Conservation (phyloP, 495 filamentous ascomycete genomes). For the Alectoria sarmentosa region DNA sequence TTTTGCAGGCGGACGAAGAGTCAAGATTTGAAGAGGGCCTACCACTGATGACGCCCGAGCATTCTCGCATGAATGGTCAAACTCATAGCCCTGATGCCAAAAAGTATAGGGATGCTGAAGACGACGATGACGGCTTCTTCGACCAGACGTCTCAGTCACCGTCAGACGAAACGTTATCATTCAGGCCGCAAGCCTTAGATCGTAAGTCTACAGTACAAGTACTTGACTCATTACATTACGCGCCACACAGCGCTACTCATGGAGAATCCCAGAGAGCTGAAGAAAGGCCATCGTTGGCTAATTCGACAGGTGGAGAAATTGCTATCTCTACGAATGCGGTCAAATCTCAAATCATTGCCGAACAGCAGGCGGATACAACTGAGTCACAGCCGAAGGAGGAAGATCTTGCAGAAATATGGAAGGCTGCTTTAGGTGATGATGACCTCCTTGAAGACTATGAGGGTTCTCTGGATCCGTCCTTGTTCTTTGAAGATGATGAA, state of each 20-base stretch:
- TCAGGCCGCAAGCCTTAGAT: slow-evolving; percentile 31
- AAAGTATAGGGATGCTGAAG: not conserved
- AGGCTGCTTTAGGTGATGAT: slow-evolving; percentile 71
- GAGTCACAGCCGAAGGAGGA: slow-evolving; percentile 37
- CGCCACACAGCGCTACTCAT: slow-evolving; percentile 8
- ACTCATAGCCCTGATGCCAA: slow-evolving; percentile 24
- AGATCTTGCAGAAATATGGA: slow-evolving; percentile 75
- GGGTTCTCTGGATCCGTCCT: slow-evolving; percentile 42
- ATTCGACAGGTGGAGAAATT: slow-evolving; percentile 7
- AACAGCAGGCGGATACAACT: slow-evolving; percentile 22
- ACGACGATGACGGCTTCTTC: slow-evolving; percentile 30
- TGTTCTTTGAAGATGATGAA: slow-evolving; percentile 62
- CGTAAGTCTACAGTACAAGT: slow-evolving; percentile 56
- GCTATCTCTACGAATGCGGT: slow-evolving; percentile 3
- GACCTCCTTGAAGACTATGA: slow-evolving; percentile 66
- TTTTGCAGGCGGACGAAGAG: slow-evolving; percentile 31
- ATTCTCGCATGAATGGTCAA: not conserved
- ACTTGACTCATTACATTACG: slow-evolving; percentile 31
- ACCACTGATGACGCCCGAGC: slow-evolving; percentile 39
- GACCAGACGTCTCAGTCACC: slow-evolving; percentile 33
- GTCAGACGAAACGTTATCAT: slow-evolving; percentile 36
- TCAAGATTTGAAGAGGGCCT: slow-evolving; percentile 55
- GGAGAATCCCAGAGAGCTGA: slow-evolving; percentile 3
- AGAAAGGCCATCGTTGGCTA: not conserved
- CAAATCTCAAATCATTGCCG: slow-evolving; percentile 9